A percentile compares a stretch with the other conserved stretches of the same genome.
Evolutionary conservation across 169 alveolate genomes (phyloP).

Genomic region (Besnoitia besnoiti): DNA sequence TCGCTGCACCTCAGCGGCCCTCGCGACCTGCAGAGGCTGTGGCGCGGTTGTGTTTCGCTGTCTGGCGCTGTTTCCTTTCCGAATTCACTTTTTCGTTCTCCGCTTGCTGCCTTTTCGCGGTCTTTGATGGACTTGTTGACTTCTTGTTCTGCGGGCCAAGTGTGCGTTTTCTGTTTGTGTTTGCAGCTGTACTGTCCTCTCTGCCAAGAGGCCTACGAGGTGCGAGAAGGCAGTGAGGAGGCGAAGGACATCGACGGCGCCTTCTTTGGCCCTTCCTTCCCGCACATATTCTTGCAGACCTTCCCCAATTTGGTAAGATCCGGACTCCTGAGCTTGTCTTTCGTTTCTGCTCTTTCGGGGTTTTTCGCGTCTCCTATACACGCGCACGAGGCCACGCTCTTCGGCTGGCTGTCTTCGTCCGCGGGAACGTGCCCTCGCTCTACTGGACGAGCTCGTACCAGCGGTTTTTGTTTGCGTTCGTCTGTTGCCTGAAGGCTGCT

Average conservation of each 20-base stretch:
- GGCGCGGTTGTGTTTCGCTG: neutral
- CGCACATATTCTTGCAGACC: conserved; percentile 83
- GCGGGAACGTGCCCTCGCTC: too few relatives aligned
- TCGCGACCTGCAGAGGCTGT: too few relatives aligned
- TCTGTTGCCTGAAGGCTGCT: too few relatives aligned
- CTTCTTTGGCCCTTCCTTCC: conserved; percentile 91
- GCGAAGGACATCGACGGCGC: conserved; percentile 89
- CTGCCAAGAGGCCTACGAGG: conserved; percentile 93
- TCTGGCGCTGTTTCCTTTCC: neutral
- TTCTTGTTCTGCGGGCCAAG: neutral
- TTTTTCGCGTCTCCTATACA: neutral
- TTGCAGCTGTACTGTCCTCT: conserved; percentile 94
- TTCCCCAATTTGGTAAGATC: conserved; percentile 78
- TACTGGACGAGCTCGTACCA: too few relatives aligned
- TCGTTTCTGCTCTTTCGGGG: neutral
- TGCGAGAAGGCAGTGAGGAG: conserved; percentile 58
- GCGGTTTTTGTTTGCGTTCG: too few relatives aligned
- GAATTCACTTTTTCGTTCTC: neutral
- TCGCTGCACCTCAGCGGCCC: too few relatives aligned
- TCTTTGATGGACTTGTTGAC: neutral
- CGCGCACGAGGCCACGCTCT: too few relatives aligned
- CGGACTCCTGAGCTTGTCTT: neutral
- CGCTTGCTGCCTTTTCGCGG: neutral
- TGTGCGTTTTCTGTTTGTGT: too few relatives aligned
- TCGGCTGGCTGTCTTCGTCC: too few relatives aligned